phyloP scores from a whole-genome alignment of 108 stramenopile genomes.

The Cyclotella baltica region DNA sequence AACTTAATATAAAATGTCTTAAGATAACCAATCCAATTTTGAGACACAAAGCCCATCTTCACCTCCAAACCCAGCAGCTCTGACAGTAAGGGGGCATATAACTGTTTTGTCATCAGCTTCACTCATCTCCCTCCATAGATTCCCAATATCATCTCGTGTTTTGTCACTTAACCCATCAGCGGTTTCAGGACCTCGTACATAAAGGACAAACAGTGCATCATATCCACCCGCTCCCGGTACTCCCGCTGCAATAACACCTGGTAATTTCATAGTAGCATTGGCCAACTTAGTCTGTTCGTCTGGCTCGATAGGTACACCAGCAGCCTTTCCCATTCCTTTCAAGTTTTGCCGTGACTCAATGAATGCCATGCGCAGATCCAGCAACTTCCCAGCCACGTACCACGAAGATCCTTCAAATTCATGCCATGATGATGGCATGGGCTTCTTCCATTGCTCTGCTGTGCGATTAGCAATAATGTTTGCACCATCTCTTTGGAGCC shows the following conservation, averaged over 20 bases:
- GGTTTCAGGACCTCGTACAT: conserved; percentile 59
- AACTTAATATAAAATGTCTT: not conserved
- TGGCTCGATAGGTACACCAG: conserved; percentile 94
- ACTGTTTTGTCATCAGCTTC: conserved; percentile 40
- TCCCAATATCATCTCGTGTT: conserved; percentile 67
- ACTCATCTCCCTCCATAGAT: conserved; percentile 63
- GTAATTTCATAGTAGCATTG: conserved; percentile 85
- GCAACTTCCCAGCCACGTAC: conserved; percentile 43
- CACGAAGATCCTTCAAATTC: conserved; percentile 52
- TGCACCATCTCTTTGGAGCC: conserved; percentile 55
- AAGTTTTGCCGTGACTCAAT: conserved; percentile 66
- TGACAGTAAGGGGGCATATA: conserved; percentile 74
- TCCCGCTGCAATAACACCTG: conserved; percentile 91
- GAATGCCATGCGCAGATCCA: conserved; percentile 61
- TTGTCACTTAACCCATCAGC: conserved; percentile 46
- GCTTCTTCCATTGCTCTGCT: conserved; percentile 54
- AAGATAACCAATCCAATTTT: conserved; percentile 32
- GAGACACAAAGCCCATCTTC: conserved; percentile 37
- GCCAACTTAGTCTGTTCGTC: conserved; percentile 82
- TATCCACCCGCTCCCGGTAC: conserved; percentile 97
- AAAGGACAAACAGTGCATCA: conserved; percentile 92
- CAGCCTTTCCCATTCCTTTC: conserved; percentile 81
- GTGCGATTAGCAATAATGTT: conserved; percentile 45
- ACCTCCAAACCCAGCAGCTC: conserved; percentile 61
- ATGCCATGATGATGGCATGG: conserved; percentile 55